Base-by-base conservation (phyloP, 2,329 filamentous ascomycete species). In the Cryphonectria radicalis region DNA sequence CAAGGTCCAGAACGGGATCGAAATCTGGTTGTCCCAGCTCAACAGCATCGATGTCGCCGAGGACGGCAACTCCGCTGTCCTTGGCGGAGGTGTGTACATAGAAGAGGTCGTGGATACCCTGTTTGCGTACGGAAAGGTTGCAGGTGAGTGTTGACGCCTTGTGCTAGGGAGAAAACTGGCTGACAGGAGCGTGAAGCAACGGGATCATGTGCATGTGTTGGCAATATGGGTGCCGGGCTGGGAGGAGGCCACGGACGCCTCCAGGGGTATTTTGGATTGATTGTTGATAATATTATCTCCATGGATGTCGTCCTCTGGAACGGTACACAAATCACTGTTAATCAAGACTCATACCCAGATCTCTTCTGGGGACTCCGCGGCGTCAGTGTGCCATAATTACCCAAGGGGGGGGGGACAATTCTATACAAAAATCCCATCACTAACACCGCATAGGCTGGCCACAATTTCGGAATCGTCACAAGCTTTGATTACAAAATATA, bases 401-500 rank as follows among this genome's bases (percentile, higher is more conserved):
- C 53, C 28, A 32, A 7, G 6, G 11, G 10, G 37, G 10, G 37
- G 11, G 11, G 10, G 8, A 19, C 19, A 17, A 32, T 8, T 8
- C 8, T 50, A 7, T 50, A 50, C 43, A 1, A 50, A 50, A 10
- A 8, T 4, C 14, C 2, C 1, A 19, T 32, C 25, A 19, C 55
- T 59, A 8, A 59, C 13, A 13, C 4, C 17, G 5, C n/a, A 59
- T 19, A 59, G 1, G 88, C 87, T 1, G 88, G 87, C 0, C 87
- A 89, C 74, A 89, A 89, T 77, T 89, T 90, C 71, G 88, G 87
- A 6, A 85, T 90, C 59, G 86, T 89, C 14, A 88, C 86, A 0
- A 83, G 82, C 1, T 78, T 84, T 13, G 83, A 81, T 0, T 79
- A 80, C 0, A 86, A 85, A 74, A 81, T 88, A 50, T 88, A 85